Base-by-base conservation (phyloP, 441 rosid genomes). In the Melastoma candidum region DNA sequence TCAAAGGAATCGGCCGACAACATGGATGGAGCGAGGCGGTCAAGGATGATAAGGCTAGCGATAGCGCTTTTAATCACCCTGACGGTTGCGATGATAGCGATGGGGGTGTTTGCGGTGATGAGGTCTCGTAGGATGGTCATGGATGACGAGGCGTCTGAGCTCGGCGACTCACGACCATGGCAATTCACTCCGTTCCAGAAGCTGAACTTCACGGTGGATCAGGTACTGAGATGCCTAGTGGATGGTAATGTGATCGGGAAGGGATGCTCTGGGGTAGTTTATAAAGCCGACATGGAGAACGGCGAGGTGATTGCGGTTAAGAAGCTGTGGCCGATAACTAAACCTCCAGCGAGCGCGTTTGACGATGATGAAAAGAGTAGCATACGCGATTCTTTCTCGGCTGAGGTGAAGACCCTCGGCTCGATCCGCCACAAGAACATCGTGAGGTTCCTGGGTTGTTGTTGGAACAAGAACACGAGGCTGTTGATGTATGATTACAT, bases 171-270 rank as follows among this genome's bases (percentile, higher is more conserved):
- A 1, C 84, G 81, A 80, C 90, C 88, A 11, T 93, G 97, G 99
- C 90, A 89, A 48, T 84, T 89, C 74, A 86, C 90, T 63, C 97
- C 99, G 46, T 93, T 93, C 75, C 99, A 89, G 78, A 93, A 89
- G 80, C 69, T 93, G 44, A 86, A 73, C 61, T 89, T 93, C 79
- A 78, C 96, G 0, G 84, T 86, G 7, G 99, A 89, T 58, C 93
- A 89, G 65, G 65, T 93, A 27, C 70, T 93, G 53, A 77, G 75
- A 69, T 81, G 88, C 61, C 73, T 93, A 9, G 87, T 83, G 49
- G 99, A 93, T 55, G 49, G 74, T 56, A 93, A 89, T 58, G 85
- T 93, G 55, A 75, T 93, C n/a, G 97, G 99, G 45, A 93, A 93
- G 75, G 99, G 99, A 27, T 93, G 88, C 59, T 93, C 99, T 0